Base-by-base conservation (phyloP, 345 rosid species). In the Citrus glauca region DNA sequence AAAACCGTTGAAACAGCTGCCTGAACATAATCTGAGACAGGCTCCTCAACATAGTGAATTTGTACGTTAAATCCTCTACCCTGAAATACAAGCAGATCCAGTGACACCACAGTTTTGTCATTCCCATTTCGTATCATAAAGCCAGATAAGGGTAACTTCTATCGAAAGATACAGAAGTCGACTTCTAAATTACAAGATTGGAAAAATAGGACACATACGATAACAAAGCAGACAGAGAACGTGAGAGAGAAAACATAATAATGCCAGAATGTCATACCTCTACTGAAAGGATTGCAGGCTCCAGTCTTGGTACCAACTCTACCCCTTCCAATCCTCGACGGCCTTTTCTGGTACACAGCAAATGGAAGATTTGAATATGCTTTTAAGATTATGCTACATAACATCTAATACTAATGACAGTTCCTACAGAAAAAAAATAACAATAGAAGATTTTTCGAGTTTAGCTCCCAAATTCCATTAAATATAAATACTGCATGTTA, bases 11-110 rank as follows among this genome's bases (percentile, higher is more conserved):
- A 92, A 78, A 94, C 94, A 81, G 85, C 85, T 76, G 95, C 89
- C 85, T 59, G 88, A 75, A 92, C 83, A 85, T 96, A 96, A 79
- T 94, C 98, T 60, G 97, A 84, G 69, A 94, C 97, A 71, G 99
- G 93, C 81, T 96, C 99, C 87, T 86, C 95, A 32, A 86, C 85
- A 86, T 86, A 96, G 87, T 91, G 93, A 78, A 92, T 81, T 83
- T 87, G 90, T 62, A 96, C 98, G 73, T 84, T 89, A 84, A 89
- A 94, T 78, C 99, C 97, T 89, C 99, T 92, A 62, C 99, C 99
- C 98, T 95, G 85, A 75, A 82, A 83, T 68, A 78, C 25, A 59
- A 72, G 71, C 42, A 64, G 19, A 77, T 19, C 73, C 37, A 74
- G 61, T 76, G 17, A 75, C 9, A 77, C 9, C 69, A 37, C 40